Percentiles rank a stretch among this genome's conserved stretches.
These are phyloP conservation scores for Catenaria anguillulae DNA, from an alignment of 371 early-diverging fungal genomes.

Conservation along the genomic window DNA sequence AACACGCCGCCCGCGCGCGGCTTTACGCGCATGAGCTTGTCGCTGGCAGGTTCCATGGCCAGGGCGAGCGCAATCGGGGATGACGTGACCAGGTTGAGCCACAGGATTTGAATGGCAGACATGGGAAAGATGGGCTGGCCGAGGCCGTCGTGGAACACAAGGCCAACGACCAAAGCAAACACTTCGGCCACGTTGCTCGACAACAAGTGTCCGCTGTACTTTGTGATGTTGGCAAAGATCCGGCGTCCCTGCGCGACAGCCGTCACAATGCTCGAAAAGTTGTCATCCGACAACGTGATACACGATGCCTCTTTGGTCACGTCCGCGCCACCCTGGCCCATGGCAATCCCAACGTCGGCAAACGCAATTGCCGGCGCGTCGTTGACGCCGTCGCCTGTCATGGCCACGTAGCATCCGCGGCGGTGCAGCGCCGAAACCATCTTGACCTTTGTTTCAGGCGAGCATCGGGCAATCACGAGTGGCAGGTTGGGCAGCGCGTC, in stretches of 20 bases:
- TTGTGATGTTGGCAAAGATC: conserved; percentile 41
- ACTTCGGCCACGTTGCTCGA: conserved; percentile 42
- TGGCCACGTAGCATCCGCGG: conserved; percentile 61
- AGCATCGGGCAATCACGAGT: conserved; percentile 91
- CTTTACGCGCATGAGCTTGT: conserved; percentile 27
- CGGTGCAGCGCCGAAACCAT: conserved; percentile 79
- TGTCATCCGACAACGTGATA: conserved; percentile 39
- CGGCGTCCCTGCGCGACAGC: conserved; percentile 38
- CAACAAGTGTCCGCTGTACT: conserved; percentile 37
- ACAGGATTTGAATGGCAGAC: conserved; percentile 34
- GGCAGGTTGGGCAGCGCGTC: conserved; percentile 53
- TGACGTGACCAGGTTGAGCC: conserved; percentile 37
- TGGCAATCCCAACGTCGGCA: conserved; percentile 46
- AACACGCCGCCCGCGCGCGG: conserved; percentile 33
- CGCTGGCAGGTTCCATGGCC: too few species aligned
- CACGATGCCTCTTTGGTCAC: conserved; percentile 46
- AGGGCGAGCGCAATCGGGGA: conserved; percentile 4
- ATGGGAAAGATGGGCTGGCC: too few species aligned
- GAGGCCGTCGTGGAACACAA: conserved; percentile 21
- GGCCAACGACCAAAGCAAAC: conserved; percentile 13
- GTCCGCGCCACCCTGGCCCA: conserved; percentile 42
- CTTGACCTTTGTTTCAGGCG: too few species aligned
- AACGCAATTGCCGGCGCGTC: conserved; percentile 74
- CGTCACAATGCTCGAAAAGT: conserved; percentile 33
- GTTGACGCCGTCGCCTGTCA: conserved; percentile 92